Evolutionary conservation across 164 flowering plant species (phyloP), one percentile per base, ranked within the genome.

Genomic region (Annona squamosa): DNA sequence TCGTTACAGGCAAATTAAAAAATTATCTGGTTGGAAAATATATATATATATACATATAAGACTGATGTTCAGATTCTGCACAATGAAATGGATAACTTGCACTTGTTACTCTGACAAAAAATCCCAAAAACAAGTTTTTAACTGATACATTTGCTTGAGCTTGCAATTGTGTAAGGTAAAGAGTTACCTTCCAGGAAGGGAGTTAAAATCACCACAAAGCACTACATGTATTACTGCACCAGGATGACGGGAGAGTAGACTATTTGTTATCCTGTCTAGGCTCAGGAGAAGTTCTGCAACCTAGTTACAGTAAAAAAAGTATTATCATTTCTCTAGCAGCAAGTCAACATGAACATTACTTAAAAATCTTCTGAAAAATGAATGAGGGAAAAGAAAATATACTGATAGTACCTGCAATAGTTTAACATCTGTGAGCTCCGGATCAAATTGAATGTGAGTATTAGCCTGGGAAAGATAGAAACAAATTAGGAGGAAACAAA

Each of bases 141-240:
- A 26, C 37, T 26, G 37, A 26, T 26, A 26, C 37, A 26, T 26
- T 26, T 26, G 37, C 37, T 26, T 26, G 37, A 26, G 37, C 37
- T 26, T 26, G 37, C 37, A 26, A 26, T 26, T 26, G 59, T 52
- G 9, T 26, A 16, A 48, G 63, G 44, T 42, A 73, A 68, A 77
- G 45, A 71, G 76, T 74, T 42, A 86, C 89, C 89, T 85, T 77
- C 69, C 65, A 18, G 87, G 89, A 67, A 64, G 74, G 70, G 83
- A 83, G 82, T 85, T 86, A 48, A 86, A 72, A 78, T 86, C 89
- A 72, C 83, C 85, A 74, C 89, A 86, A 5, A 85, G 46, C 56
- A 86, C 19, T n/a, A 85, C 44, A 69, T 87, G 87, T 43, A 81
- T 77, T 17, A 68, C 3, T 70, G 72, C 48, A 37, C 75, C 13